Base-by-base conservation (phyloP, 805 yeast genomes). In the Yarrowia sp. region DNA sequence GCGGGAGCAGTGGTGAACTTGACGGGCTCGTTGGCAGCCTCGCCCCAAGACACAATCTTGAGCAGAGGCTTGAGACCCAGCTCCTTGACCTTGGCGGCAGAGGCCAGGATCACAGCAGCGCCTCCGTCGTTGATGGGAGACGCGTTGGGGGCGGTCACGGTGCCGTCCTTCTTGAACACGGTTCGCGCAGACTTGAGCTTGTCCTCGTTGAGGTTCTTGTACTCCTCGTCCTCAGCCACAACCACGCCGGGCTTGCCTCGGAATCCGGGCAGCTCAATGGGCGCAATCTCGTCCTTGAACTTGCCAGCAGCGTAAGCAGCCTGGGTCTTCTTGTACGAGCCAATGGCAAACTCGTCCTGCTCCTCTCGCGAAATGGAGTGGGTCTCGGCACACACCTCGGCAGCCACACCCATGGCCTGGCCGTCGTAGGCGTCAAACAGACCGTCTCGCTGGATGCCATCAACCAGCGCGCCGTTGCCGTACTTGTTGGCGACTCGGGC, bases 91-190 rank as follows among this genome's bases (percentile, higher is more conserved):
- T 92, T 92, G 68, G 80, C 80, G 75, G 85, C 98, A 66, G 96
- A 89, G 62, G 91, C 95, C 70, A 95, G 82, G 49, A 95, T 81
- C 40, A 95, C 85, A 58, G 98, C 98, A 65, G 98, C 97, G 76
- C 91, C 98, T 79, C 99, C 99, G 77, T 95, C 99, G 77, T 93
- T 95, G 73, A 95, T 82, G 73, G 96, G 91, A 30, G 98, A 91
- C 30, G 98, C 96, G 76, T 95, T 96, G 71, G 98, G 96, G 26
- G 97, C 98, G 41, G 99, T 93, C 67, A 95, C 93, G 43, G 98
- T 90, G 75, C 98, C 99, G 74, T 92, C 97, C 78, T 84, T 86
- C 79, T 90, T 89, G 87, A 95, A 95, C 40, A 91, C 98, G 63
- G 99, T 86, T 81, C 98, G 89, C 32, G 98, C 97, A 66, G 87